Base-by-base conservation (phyloP, 805 yeast genomes). In the Metschnikowia cerradonensis region DNA sequence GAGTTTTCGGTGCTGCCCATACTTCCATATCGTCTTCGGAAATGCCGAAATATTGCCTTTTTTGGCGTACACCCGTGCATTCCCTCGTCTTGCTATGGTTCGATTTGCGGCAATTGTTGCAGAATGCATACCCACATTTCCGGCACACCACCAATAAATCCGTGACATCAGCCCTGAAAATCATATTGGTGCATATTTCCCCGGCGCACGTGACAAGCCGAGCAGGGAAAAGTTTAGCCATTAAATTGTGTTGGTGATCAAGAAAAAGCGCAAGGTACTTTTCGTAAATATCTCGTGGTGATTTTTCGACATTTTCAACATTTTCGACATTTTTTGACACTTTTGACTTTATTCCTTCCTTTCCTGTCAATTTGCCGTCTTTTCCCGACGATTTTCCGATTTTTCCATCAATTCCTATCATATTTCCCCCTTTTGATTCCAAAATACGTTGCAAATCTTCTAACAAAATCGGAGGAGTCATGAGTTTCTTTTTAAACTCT, bases 51-150 rank as follows among this genome's bases (percentile, higher is more conserved):
- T 68, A 52, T 60, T 59, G 47, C 58, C 66, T 43, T 17, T 41
- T 42, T n/a, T 47, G 44, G 36, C 36, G 37, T 5, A 52, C 48
- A 37, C 57, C 59, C 47, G 61, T 70, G 61, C 88, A 83, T 26
- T 60, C 60, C 51, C 76, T 76, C 46, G 67, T 69, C 14, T 69
- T 67, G 1, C 86, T 85, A 63, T 83, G 88, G 82, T 84, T 83
- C 3, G 86, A 78, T 54, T 76, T 82, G 5, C 72, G 63, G 62
- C 88, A 83, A 26, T 70, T 71, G 52, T 71, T 70, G 58, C 88
- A 83, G 54, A 81, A 83, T 0, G 83, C 82, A 54, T 75, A 71
- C 10, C 65, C 62, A 60, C 88, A 83, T 3, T 60, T 52, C 0
- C 71, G 65, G 58, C 88, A 83, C 17, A 75, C 69, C 3, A 79